Base-by-base conservation (phyloP, 1,284 basidiomycete species). In the Flammula alnicola region DNA sequence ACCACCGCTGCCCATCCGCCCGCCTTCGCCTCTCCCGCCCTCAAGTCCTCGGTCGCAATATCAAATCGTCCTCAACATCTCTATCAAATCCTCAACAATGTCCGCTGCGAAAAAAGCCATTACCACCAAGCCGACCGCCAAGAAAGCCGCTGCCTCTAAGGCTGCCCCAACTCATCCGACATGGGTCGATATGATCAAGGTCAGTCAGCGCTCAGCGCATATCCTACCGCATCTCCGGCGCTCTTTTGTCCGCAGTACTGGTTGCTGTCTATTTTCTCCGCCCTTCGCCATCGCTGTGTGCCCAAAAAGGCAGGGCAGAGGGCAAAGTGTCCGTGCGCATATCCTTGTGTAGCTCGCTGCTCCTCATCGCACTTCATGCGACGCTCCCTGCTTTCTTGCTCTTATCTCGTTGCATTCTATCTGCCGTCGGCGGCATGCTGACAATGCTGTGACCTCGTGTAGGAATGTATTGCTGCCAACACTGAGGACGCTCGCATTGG, bases 181-280 rank as follows among this genome's bases (percentile, higher is more conserved):
- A 55, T 89, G 87, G 85, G 73, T 83, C 56, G 86, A 89, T 51
- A 89, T 89, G 86, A 88, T 89, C 69, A 88, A 87, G 76, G 87
- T 88, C 62, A 64, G 71, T 49, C 43, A 16, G 46, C 39, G 42
- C 39, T 48, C 14, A 53, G 56, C 39, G 31, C 20, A 31, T 55
- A 36, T 29, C 36, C 43, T 51, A 39, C 25, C 47, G 12, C 20
- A 22, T 25, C 26, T 50, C 3, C 30, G 41, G 38, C 27, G 36
- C 11, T 47, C n/a, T n/a, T 23, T 39, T 23, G 27, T 38, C 19
- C 26, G 38, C n/a, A 29, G 19, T 23, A 12, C 25, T 29, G 38
- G 17, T 25, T 16, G 23, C 37, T 37, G 23, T 44, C 33, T 31
- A n/a, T 36, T 30, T 43, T 37, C 16, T 38, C 38, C 20, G 31